Conservation (phyloP, 768 basidiomycete genomes). For the Rhodotorula graminis region DNA sequence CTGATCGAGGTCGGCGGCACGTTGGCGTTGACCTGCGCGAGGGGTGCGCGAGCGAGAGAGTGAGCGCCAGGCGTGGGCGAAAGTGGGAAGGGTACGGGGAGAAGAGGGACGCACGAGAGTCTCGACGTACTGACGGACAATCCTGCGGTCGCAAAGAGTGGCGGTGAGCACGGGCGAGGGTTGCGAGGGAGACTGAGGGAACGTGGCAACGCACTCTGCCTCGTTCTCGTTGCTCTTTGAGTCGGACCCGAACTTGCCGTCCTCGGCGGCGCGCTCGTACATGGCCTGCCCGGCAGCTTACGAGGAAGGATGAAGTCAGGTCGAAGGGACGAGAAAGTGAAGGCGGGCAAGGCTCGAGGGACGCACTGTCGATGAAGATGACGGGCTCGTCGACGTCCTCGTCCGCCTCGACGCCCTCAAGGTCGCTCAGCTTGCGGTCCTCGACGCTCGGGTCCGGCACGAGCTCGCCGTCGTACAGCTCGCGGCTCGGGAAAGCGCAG, state of each 20-base stretch:
- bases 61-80: too few relatives aligned
- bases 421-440: slow-evolving; percentile 51
- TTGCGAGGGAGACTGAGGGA: neutral
- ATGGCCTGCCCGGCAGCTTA: slow-evolving; percentile 42
- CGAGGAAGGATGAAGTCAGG: too few relatives aligned
- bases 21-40: slow-evolving; percentile 57
- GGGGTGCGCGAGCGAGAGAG: neutral
- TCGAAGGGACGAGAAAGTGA: neutral
- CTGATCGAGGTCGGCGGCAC: slow-evolving; percentile 70
- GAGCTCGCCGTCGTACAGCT: slow-evolving; percentile 37
- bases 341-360: neutral
- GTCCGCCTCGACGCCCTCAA: slow-evolving; percentile 60
- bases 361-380: slow-evolving; percentile 75
- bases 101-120: slow-evolving; percentile 9
- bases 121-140: slow-evolving; percentile 25
- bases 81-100: neutral
- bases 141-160: neutral
- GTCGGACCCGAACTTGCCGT: slow-evolving; percentile 49
- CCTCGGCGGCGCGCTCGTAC: slow-evolving; percentile 65
- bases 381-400: slow-evolving; percentile 73
- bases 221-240: slow-evolving; percentile 94
- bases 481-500: slow-evolving; percentile 37
- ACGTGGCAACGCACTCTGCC: slow-evolving; percentile 57
- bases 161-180: too few relatives aligned
- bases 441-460: slow-evolving; percentile 15